Conservation (phyloP, 2,329 filamentous ascomycete species). For the Penicillium corylophilum region DNA sequence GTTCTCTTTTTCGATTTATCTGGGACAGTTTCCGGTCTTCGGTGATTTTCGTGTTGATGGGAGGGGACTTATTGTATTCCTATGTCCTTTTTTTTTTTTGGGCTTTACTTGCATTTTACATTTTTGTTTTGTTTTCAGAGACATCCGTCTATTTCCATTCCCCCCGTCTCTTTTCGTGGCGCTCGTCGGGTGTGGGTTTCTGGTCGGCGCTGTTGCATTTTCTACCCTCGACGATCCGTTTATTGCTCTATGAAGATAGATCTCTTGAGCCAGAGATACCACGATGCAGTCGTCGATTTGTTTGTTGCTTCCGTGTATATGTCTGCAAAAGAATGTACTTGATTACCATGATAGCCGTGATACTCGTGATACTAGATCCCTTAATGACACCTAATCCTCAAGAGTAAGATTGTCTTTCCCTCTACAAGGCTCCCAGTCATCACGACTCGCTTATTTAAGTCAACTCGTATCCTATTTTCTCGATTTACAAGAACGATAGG, state of each 20-base stretch:
- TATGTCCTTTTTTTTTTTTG: constrained; percentile 23
- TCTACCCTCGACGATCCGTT: constrained; percentile 29
- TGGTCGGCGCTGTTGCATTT: constrained; percentile 38
- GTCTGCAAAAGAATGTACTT: constrained; percentile 20
- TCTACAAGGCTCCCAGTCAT: background rate
- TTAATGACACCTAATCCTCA: background rate
- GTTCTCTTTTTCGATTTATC: constrained; percentile 21
- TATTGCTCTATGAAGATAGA: constrained; percentile 40
- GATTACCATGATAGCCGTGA: background rate
- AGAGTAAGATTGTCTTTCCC: background rate
- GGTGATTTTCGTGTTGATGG: constrained; percentile 24
- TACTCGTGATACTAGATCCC: background rate
- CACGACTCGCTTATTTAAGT: too few relatives aligned
- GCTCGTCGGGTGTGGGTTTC: constrained; percentile 34
- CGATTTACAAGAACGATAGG: background rate
- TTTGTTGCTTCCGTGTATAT: constrained; percentile 13
- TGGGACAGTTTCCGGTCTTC: constrained; percentile 22
- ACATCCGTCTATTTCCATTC: constrained; percentile 11
- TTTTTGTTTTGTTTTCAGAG: background rate
- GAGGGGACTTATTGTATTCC: constrained; percentile 27
- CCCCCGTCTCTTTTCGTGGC: constrained; percentile 21
- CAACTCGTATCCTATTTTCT: background rate
- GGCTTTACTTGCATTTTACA: constrained; percentile 13
- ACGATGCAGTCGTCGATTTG: constrained; percentile 37
- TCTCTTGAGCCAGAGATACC: constrained; percentile 43